phyloP scores from a whole-genome alignment of 306 rosid species.

The Acacia confusa region DNA sequence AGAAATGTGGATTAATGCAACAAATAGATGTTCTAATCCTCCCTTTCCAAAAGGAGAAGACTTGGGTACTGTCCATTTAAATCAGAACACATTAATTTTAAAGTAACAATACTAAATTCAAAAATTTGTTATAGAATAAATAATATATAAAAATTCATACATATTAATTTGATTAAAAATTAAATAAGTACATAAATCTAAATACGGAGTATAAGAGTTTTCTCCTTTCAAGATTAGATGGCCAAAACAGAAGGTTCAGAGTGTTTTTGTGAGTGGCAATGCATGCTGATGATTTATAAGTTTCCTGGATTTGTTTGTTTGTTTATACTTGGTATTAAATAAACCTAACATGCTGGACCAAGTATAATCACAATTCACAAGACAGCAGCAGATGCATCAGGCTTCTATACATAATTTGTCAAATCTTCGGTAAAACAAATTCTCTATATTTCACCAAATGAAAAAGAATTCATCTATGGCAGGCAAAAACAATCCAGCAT shows the following conservation, averaged over 20 bases:
- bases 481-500: constrained; percentile 35
- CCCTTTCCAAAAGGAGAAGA: neutral
- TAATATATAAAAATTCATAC: too few species aligned
- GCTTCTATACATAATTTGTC: constrained; percentile 18
- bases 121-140: neutral
- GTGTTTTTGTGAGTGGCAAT: neutral
- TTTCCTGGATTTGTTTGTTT: neutral
- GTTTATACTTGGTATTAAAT: neutral
- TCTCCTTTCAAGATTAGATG: neutral
- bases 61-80: neutral
- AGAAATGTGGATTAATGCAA: too few species aligned
- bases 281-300: neutral
- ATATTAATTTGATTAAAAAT: neutral
- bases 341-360: neutral
- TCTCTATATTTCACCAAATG: neutral
- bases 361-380: neutral
- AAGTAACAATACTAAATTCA: too few species aligned
- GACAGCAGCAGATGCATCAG: neutral
- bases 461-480: constrained; percentile 24
- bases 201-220: neutral
- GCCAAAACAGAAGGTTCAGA: neutral
- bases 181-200: neutral
- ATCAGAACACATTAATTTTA: neutral
- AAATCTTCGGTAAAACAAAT: constrained; percentile 25
- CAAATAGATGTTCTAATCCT: too few species aligned